Base-by-base conservation (phyloP, 768 basidiomycete species). In the Leucosporidium creatinivorum region DNA sequence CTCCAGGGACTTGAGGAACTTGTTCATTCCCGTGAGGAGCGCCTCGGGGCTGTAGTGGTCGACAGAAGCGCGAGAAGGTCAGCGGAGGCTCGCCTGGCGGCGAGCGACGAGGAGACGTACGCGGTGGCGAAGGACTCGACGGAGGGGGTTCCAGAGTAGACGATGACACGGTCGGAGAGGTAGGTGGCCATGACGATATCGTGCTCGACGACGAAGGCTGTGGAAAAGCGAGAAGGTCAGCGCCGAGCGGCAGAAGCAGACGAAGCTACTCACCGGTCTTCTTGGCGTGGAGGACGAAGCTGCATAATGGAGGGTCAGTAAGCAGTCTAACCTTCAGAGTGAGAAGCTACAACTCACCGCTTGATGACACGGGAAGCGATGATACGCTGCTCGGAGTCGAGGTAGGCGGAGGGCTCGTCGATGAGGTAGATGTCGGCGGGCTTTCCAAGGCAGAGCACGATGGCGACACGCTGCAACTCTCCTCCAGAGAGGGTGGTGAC, bases 301-400 rank as follows among this genome's bases (percentile, higher is more conserved):
- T 89, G 65, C 12, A 51, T 36, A 13, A n/a, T 15, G 57, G 23
- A 15, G 26, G 36, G 0, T n/a, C 4, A 39, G 33, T 21, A n/a
- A n/a, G n/a, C n/a, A n/a, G n/a, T n/a, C n/a, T n/a, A n/a, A n/a
- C n/a, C n/a, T n/a, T n/a, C n/a, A 2, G n/a, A 6, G 17, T 8
- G 2, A 21, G 25, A 28, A 17, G 13, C 44, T 8, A 26, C 19
- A 31, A 69, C 82, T 50, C 75, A 88, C 85, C 94, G 87, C 80
- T 99, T 98, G 82, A 99, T 98, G 75, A 98, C 93, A 78, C 97
- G 94, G 77, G 88, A 87, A 23, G 94, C 90, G 72, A 93, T 91
- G 77, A 99, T 98, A 86, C 96, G 96, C 78, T 99, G 96, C 78
- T 99, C 96, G 39, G 94, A 97, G 77, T 99, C 96, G 74, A 99